A percentile compares a stretch with the other conserved stretches of the same genome.
These are phyloP conservation scores for Epicoccum sorghinum DNA, from an alignment of 2,329 filamentous ascomycete genomes.

Conservation along the genomic window DNA sequence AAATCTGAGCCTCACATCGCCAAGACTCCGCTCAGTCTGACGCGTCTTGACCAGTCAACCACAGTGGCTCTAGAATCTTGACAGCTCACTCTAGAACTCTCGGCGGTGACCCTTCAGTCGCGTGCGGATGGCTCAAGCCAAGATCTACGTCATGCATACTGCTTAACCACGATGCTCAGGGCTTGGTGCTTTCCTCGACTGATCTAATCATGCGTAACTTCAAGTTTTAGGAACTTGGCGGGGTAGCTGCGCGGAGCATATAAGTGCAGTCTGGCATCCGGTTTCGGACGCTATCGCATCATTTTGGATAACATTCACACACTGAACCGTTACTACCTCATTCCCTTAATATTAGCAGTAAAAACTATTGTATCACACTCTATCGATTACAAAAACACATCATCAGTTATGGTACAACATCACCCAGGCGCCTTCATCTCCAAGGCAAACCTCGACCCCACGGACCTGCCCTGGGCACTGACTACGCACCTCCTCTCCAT, in stretches of 20 bases:
- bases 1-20: neutral
- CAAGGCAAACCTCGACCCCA: constrained; percentile 24
- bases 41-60: neutral
- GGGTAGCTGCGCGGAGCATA: constrained; percentile 3
- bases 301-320: too few species aligned
- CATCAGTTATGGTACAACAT: constrained; percentile 14
- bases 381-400: too few species aligned
- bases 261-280: constrained; percentile 12
- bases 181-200: constrained; percentile 13
- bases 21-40: neutral
- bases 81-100: constrained; percentile 17
- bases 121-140: constrained; percentile 2
- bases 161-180: constrained; percentile 14
- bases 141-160: constrained; percentile 24
- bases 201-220: constrained; percentile 13
- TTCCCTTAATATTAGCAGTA: too few species aligned
- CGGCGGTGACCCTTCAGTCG: neutral
- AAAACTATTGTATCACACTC: too few species aligned
- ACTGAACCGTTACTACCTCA: neutral
- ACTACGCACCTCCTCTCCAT: constrained; percentile 41
- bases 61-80: too few species aligned
- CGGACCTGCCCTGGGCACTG: constrained; percentile 32
- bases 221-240: constrained; percentile 8
- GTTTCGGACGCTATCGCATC: too few species aligned
- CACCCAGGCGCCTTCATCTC: constrained; percentile 28